Conservation (phyloP, 2,329 filamentous ascomycete species). For the Pseudogymnoascus sp. region DNA sequence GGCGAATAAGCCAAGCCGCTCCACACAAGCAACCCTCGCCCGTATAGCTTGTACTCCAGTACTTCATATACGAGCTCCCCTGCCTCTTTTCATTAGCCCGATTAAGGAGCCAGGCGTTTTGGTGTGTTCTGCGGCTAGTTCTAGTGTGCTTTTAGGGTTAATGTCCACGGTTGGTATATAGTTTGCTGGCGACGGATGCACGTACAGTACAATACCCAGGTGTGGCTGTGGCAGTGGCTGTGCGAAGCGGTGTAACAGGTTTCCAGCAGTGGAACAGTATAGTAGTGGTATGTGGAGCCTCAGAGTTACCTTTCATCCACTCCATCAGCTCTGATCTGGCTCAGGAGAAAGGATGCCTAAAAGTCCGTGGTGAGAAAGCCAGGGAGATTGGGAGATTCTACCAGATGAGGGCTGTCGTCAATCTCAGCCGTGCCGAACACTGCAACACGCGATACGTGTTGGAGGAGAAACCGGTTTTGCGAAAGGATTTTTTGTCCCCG, state of each 20-base stretch:
- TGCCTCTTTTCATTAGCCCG: neutral
- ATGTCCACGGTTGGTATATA: neutral
- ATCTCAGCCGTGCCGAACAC: neutral
- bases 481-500: neutral
- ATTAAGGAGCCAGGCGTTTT: neutral
- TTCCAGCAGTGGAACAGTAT: neutral
- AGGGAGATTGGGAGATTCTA: neutral
- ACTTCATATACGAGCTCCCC: neutral
- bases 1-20: neutral
- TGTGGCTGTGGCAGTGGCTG: neutral
- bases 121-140: neutral
- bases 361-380: neutral
- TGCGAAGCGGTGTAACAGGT: neutral
- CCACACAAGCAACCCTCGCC: neutral
- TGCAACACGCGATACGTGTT: neutral
- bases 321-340: neutral
- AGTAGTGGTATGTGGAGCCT: neutral
- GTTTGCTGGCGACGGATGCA: neutral
- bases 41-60: neutral
- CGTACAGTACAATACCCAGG: too few species aligned
- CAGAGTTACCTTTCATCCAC: too few species aligned
- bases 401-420: neutral
- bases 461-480: neutral
- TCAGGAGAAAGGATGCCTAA: neutral
- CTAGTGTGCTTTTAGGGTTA: neutral